A percentile compares a stretch with the other conserved stretches of the same genome.
phyloP scores from a whole-genome alignment of 1,284 basidiomycete genomes.

The Athelia sp. region DNA sequence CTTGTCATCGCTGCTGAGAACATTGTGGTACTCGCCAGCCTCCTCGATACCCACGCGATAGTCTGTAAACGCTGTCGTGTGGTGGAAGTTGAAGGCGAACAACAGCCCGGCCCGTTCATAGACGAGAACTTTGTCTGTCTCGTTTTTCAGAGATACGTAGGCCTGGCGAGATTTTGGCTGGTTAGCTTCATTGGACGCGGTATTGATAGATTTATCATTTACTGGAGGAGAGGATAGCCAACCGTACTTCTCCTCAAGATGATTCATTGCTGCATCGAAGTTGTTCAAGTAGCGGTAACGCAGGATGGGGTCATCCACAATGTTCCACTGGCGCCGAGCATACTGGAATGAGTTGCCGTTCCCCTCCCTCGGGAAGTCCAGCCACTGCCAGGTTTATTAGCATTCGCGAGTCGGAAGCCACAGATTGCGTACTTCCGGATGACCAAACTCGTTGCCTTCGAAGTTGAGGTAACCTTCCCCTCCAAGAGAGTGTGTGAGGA shows the following conservation, averaged over 20 bases:
- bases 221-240: slow-evolving; percentile 88
- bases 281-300: slow-evolving; percentile 92
- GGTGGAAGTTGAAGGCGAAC: slow-evolving; percentile 97
- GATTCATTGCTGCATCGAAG: slow-evolving; percentile 95
- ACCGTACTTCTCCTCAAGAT: slow-evolving; percentile 69
- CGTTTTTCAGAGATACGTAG: slow-evolving; percentile 91
- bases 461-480: slow-evolving; percentile 98
- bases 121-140: slow-evolving; percentile 87
- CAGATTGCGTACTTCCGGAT: slow-evolving; percentile 70
- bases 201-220: slow-evolving; percentile 3
- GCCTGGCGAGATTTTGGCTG: slow-evolving; percentile 43
- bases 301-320: slow-evolving; percentile 81
- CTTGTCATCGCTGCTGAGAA: slow-evolving; percentile 84
- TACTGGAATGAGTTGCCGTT: slow-evolving; percentile 96
- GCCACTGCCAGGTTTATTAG: slow-evolving; percentile 60
- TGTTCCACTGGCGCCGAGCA: slow-evolving; percentile 93
- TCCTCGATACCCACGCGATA: slow-evolving; percentile 90
- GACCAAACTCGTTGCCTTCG: slow-evolving; percentile 97
- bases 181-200: slow-evolving; percentile 4
- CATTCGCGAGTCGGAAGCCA: neutral
- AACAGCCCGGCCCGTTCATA: slow-evolving; percentile 91
- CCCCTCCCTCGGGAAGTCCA: slow-evolving; percentile 95
- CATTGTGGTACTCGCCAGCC: slow-evolving; percentile 81
- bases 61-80: slow-evolving; percentile 83
- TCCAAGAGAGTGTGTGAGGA: slow-evolving; percentile 88